These are phyloP conservation scores for Cephalotrichum gorgonifer DNA, from an alignment of 2,329 filamentous ascomycete species.

Conservation along the genomic window DNA sequence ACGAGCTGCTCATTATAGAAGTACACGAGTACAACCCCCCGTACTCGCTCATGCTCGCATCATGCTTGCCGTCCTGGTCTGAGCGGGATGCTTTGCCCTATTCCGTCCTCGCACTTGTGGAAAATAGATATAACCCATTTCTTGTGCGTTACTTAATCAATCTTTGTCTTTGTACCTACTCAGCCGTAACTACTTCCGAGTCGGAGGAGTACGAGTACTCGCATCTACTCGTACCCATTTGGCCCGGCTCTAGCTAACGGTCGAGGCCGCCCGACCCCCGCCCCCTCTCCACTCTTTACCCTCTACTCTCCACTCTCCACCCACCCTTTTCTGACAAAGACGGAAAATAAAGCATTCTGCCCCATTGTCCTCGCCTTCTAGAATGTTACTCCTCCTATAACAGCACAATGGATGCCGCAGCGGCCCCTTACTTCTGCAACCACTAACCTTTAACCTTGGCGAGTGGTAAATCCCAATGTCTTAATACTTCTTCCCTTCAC, in stretches of 20 bases:
- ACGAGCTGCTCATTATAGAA: no score
- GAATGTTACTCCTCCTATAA: conserved; percentile 6
- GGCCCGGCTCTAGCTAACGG: background rate
- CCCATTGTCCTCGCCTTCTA: conserved; percentile 7
- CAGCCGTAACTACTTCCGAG: no score
- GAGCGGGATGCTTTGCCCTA: no score
- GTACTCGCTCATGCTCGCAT: no score
- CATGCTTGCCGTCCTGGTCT: no score
- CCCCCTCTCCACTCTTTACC: background rate
- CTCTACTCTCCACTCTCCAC: background rate
- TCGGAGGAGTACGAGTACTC: no score
- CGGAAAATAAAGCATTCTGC: background rate
- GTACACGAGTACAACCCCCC: no score
- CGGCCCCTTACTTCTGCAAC: conserved; percentile 6
- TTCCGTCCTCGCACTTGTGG: no score
- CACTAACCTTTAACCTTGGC: background rate
- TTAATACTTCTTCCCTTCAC: background rate
- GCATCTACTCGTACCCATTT: no score
- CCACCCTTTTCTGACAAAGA: background rate
- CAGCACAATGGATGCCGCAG: background rate
- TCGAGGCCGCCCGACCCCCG: background rate
- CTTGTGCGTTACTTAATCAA: no score
- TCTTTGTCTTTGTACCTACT: no score
- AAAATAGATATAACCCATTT: no score
- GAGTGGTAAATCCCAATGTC: background rate